Evolutionary conservation across 2,329 filamentous ascomycete species (phyloP).

Genomic region (Endothia cerciana): DNA sequence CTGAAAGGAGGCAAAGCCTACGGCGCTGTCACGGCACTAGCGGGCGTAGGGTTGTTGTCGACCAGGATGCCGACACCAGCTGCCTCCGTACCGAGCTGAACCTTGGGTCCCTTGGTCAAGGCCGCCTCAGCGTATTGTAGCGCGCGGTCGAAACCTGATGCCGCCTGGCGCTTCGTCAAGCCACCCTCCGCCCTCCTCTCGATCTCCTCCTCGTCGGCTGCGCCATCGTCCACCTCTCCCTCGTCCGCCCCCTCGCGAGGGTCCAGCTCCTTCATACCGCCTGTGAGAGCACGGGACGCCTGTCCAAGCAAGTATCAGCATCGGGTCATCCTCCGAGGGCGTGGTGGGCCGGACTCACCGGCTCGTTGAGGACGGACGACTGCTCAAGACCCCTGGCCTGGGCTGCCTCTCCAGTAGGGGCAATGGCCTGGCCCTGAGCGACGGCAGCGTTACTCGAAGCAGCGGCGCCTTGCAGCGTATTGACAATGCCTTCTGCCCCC

Average conservation of each 20-base stretch:
- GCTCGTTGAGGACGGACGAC: slow-evolving; percentile 24
- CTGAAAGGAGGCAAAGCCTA: neutral
- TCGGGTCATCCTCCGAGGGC: neutral
- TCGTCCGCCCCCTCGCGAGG: slow-evolving; percentile 20
- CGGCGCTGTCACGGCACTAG: slow-evolving; percentile 15
- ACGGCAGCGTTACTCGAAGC: slow-evolving; percentile 43
- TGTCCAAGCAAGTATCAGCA: slow-evolving; percentile 12
- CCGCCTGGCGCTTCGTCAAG: slow-evolving; percentile 41
- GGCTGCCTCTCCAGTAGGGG: slow-evolving; percentile 12
- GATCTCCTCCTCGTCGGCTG: slow-evolving; percentile 1
- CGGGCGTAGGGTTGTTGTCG: slow-evolving; percentile 38
- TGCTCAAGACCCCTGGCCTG: slow-evolving; percentile 11
- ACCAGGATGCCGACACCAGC: slow-evolving; percentile 47
- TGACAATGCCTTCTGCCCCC: slow-evolving; percentile 47
- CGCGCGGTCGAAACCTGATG: slow-evolving; percentile 45
- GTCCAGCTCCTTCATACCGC: slow-evolving; percentile 24
- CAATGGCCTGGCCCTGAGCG: slow-evolving; percentile 23
- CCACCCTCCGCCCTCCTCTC: slow-evolving; percentile 21
- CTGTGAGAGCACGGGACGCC: slow-evolving; percentile 24
- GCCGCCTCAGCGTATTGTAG: slow-evolving; percentile 45
- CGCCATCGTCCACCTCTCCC: neutral
- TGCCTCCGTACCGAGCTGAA: slow-evolving; percentile 46
- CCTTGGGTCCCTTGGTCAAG: slow-evolving; percentile 42
- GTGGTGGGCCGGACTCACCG: slow-evolving; percentile 19
- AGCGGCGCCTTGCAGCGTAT: slow-evolving; percentile 48